phyloP scores from a whole-genome alignment of 768 basidiomycete genomes.

The Sporobolomyces pararoseus region DNA sequence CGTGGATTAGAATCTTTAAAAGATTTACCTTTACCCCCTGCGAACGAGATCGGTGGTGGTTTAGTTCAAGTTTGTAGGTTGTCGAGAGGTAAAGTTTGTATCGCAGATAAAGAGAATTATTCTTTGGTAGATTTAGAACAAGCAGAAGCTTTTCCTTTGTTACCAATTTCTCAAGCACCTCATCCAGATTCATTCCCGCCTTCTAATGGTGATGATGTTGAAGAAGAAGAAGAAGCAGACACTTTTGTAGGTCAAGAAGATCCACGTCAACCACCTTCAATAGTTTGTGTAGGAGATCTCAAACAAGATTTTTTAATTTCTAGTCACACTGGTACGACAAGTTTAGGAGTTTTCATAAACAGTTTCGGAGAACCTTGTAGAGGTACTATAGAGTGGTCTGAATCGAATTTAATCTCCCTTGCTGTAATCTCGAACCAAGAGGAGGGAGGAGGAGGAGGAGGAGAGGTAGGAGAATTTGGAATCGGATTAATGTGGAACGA shows the following conservation, averaged over 20 bases:
- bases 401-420: constrained; percentile 73
- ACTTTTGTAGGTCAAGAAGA: background rate
- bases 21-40: constrained; percentile 30
- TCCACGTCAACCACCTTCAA: constrained; percentile 53
- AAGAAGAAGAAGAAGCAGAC: background rate
- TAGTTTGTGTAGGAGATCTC: constrained; percentile 56
- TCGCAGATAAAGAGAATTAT: constrained; percentile 70
- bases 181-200: background rate
- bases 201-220: background rate
- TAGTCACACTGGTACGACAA: constrained; percentile 74
- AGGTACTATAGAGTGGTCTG: constrained; percentile 81
- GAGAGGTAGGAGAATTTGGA: constrained; percentile 57
- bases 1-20: background rate
- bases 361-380: constrained; percentile 81
- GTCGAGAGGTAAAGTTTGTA: constrained; percentile 62
- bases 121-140: constrained; percentile 73
- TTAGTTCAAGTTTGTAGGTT: too few relatives aligned
- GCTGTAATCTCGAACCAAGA: constrained; percentile 59
- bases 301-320: constrained; percentile 79
- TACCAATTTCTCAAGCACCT: constrained; percentile 69
- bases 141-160: constrained; percentile 64
- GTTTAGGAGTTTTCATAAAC: constrained; percentile 81
- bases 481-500: constrained; percentile 72
- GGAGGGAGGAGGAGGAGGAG: too few relatives aligned
- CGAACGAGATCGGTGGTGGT: too few relatives aligned